Conservation (phyloP, 1,284 basidiomycete genomes). For the Marasmius fiardii region DNA sequence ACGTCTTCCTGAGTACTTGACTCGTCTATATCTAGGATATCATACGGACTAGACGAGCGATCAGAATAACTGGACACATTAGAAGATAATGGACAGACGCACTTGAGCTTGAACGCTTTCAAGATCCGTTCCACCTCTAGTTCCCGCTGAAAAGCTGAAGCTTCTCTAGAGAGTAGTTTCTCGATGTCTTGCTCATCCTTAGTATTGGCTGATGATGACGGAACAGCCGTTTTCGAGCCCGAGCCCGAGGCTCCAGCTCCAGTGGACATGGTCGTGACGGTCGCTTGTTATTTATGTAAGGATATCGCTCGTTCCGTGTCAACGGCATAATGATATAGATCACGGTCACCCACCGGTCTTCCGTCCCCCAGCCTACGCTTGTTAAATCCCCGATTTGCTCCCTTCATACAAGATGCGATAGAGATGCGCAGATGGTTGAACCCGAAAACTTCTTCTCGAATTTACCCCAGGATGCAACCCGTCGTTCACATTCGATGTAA, state of each 20-base stretch:
- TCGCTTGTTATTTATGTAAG: background rate
- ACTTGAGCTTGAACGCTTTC: constrained; percentile 85
- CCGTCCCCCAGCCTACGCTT: too few relatives aligned
- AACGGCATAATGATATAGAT: too few relatives aligned
- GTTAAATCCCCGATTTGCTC: background rate
- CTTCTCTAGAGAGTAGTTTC: constrained; percentile 71
- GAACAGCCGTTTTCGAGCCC: background rate
- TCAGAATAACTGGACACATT: background rate
- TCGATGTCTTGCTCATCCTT: constrained; percentile 47
- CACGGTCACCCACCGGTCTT: background rate
- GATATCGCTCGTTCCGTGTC: background rate
- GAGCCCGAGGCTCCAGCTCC: background rate
- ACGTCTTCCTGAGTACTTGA: constrained; percentile 64
- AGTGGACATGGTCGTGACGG: background rate
- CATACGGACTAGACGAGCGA: constrained; percentile 58
- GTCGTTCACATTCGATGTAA: background rate
- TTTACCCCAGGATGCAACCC: background rate
- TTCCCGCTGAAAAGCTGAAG: constrained; percentile 80
- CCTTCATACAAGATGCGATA: background rate
- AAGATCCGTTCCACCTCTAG: constrained; percentile 83
- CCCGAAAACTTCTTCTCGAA: background rate
- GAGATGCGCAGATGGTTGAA: background rate
- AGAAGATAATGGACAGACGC: constrained; percentile 21
- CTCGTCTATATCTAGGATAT: constrained; percentile 69
- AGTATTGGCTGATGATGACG: background rate